Percentiles rank a stretch among this genome's conserved stretches.
phyloP scores from a whole-genome alignment of 2,329 filamentous ascomycete genomes.

The Colletotrichum shisoi region DNA sequence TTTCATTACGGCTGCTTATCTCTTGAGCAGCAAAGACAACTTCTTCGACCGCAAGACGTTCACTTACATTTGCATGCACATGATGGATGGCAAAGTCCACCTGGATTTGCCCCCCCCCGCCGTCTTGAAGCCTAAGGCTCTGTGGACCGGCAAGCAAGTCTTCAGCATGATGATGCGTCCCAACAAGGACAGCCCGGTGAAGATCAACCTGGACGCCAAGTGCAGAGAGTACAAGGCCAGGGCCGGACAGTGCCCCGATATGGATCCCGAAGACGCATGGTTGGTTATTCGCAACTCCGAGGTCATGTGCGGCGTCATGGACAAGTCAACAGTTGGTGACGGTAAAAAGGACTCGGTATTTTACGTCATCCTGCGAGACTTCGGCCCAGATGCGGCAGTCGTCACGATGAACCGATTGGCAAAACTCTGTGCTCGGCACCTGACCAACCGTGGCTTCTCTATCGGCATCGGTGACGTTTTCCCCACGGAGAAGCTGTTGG shows the following conservation, averaged over 20 bases:
- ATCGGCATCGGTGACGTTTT: constrained; percentile 96
- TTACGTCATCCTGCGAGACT: constrained; percentile 95
- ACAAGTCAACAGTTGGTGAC: constrained; percentile 95
- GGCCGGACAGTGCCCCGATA: constrained; percentile 66
- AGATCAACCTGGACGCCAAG: constrained; percentile 91
- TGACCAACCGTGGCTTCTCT: constrained; percentile 92
- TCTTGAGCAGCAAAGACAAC: constrained; percentile 89
- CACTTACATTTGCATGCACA: constrained; percentile 88
- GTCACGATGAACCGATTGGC: constrained; percentile 93
- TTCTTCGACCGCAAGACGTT: constrained; percentile 93
- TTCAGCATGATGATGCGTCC: constrained; percentile 92
- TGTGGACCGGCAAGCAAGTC: constrained; percentile 98
- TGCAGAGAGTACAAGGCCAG: constrained; percentile 80
- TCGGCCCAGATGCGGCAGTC: constrained; percentile 86
- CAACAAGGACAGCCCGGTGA: constrained; percentile 80
- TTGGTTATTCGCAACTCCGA: constrained; percentile 95
- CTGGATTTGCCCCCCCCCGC: constrained; percentile 88
- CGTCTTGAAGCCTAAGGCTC: constrained; percentile 80
- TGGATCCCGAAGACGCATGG: constrained; percentile 89
- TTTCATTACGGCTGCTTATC: constrained; percentile 94
- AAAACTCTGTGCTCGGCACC: constrained; percentile 85
- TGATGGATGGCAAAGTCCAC: constrained; percentile 81
- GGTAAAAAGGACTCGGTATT: constrained; percentile 99
- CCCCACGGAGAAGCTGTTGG: constrained; percentile 74
- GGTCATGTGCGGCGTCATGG: constrained; percentile 97